Percentiles rank a stretch among this genome's conserved stretches.
Evolutionary conservation across 2,329 filamentous ascomycete species (phyloP).

Genomic region (Neonectria magnoliae): DNA sequence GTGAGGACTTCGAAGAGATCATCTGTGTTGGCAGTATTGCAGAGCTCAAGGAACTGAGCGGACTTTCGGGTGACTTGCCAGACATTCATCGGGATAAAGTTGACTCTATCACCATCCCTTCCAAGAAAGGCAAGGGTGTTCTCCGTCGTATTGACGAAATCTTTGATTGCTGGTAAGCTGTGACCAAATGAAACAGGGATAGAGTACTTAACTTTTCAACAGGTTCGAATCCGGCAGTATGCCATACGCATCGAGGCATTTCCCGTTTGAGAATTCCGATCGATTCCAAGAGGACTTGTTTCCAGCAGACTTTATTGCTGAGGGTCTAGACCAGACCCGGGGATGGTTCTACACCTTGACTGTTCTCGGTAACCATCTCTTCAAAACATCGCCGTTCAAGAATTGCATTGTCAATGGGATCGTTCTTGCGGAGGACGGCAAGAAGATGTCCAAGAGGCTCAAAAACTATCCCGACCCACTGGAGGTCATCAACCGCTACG

Average conservation of each 20-base stretch:
- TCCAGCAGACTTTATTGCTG: constrained; percentile 43
- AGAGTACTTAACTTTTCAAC: too few species aligned
- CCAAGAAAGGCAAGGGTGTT: constrained; percentile 38
- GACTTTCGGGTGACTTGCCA: constrained; percentile 33
- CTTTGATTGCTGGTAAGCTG: constrained; percentile 39
- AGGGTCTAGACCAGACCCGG: constrained; percentile 42
- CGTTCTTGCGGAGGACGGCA: constrained; percentile 42
- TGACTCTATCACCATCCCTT: constrained; percentile 41
- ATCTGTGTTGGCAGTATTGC: constrained; percentile 39
- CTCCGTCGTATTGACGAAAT: constrained; percentile 41
- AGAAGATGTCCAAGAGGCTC: constrained; percentile 45
- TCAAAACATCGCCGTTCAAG: constrained; percentile 40
- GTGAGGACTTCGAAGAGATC: constrained; percentile 41
- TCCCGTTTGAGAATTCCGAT: constrained; percentile 37
- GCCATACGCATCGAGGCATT: constrained; percentile 42
- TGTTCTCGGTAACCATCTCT: constrained; percentile 41
- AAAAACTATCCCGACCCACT: constrained; percentile 42
- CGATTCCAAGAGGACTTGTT: constrained; percentile 29
- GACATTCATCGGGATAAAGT: constrained; percentile 41
- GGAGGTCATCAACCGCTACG: constrained; percentile 35
- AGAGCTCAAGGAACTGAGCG: constrained; percentile 39
- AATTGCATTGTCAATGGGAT: constrained; percentile 44
- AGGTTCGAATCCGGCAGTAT: constrained; percentile 40
- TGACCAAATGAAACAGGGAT: too few species aligned
- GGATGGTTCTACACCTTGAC: constrained; percentile 45